phyloP scores from a whole-genome alignment of 192 early-diverging fungal genomes.

The Piromyces sp. region DNA sequence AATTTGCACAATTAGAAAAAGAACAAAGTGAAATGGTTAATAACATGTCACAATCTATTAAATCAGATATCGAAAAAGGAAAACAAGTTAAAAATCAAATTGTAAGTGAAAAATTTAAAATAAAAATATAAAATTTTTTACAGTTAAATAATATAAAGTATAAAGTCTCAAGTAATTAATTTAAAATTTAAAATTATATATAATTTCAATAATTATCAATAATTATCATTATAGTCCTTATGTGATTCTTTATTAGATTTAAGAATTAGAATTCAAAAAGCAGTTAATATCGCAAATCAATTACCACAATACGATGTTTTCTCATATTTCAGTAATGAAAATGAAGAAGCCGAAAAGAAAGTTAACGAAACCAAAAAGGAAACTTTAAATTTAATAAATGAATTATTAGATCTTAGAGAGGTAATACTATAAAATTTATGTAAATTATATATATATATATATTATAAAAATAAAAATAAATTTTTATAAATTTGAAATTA shows the following conservation, averaged over 20 bases:
- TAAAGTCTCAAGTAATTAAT: no score
- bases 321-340: constrained; percentile 2
- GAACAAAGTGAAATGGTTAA: constrained; percentile 43
- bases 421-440: constrained; percentile 6
- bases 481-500: no score
- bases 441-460: constrained; percentile 1
- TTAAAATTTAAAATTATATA: no score
- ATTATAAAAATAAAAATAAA: no score
- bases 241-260: constrained; percentile 73
- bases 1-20: background rate
- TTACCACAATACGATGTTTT: constrained; percentile 40
- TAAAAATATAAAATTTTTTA: no score
- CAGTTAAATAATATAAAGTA: no score
- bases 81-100: constrained; percentile 77
- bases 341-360: background rate
- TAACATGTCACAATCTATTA: constrained; percentile 51
- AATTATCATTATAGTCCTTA: constrained; percentile 21
- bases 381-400: constrained; percentile 11
- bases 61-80: constrained; percentile 76
- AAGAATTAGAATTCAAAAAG: constrained; percentile 73
- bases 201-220: no score
- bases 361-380: constrained; percentile 2
- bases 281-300: constrained; percentile 54
- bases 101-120: constrained; percentile 19
- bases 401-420: constrained; percentile 15